Base-by-base conservation (phyloP, 2,329 filamentous ascomycete genomes). In the Nemania sp. region DNA sequence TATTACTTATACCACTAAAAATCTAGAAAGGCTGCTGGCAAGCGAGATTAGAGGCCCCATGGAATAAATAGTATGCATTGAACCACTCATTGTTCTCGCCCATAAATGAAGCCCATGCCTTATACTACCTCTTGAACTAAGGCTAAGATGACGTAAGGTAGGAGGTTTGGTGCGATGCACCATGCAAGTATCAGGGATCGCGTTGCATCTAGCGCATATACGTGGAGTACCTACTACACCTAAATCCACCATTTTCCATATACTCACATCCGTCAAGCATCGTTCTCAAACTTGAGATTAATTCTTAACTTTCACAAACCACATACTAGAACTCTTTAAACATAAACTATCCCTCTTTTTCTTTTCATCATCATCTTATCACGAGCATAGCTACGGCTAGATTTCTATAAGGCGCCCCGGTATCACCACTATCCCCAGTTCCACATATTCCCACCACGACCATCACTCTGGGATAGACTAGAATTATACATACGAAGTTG, bases 1-100 rank as follows among this genome's bases (percentile, higher is more conserved):
- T 59, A 69, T 38, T 38, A 60, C 26, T 60, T 52, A 51, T 66
- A 60, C 63, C 35, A 58, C 51, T 68, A 66, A 53, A n/a, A 65
- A 27, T 58, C 57, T 68, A 68, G 62, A 68, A 32, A 38, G 15
- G 26, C n/a, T 18, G 18, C 26, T 49, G 11, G 22, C 20, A 29
- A 51, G 56, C 55, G 38, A 22, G 29, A 18, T 22, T 29, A 47
- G 35, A 35, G 8, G 38, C 13, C 15, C 5, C 45, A 54, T 26
- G 27, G 10, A 24, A 64, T 32, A 52, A 5, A 24, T 13, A 29
- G 2, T 18, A 4, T n/a, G 27, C n/a, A 24, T 45, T 15, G 10
- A 58, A 20, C 26, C 27, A 32, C 26, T 11, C 20, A 20, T 5
- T n/a, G 13, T 41, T 13, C 35, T 41, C 35, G 8, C 29, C 8